Evolutionary conservation across 768 basidiomycete genomes (phyloP).

Genomic region (Coprinopsis strossmayeri): DNA sequence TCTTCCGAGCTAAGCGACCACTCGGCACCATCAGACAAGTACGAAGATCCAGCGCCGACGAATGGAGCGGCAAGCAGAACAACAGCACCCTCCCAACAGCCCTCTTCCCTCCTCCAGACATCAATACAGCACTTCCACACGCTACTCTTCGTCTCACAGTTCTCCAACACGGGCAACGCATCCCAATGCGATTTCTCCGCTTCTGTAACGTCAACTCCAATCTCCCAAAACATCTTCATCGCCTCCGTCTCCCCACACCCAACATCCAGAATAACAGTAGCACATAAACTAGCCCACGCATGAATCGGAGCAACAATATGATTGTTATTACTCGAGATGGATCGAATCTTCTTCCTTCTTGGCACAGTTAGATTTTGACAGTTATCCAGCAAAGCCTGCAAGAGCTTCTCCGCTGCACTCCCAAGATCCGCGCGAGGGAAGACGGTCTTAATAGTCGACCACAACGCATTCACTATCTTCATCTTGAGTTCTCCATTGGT

Average conservation of each 20-base stretch:
- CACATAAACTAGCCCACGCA: neutral
- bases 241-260: slow-evolving; percentile 3
- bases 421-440: slow-evolving; percentile 4
- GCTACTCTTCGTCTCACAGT: slow-evolving; percentile 31
- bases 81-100: slow-evolving; percentile 48
- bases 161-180: neutral
- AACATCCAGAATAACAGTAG: slow-evolving; percentile 1
- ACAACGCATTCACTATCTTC: slow-evolving; percentile 31
- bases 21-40: slow-evolving; percentile 11
- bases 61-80: slow-evolving; percentile 59
- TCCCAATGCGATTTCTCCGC: slow-evolving; percentile 26
- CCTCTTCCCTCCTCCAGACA: slow-evolving; percentile 45
- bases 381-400: neutral
- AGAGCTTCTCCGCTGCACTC: neutral
- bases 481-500: slow-evolving; percentile 46
- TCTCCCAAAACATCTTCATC: slow-evolving; percentile 51
- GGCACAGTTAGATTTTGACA: neutral
- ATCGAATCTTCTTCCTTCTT: slow-evolving; percentile 5
- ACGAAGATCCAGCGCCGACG: slow-evolving; percentile 34
- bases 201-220: slow-evolving; percentile 18
- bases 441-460: slow-evolving; percentile 1
- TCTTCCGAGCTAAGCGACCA: slow-evolving; percentile 56
- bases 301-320: slow-evolving; percentile 2
- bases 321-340: neutral
- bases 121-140: slow-evolving; percentile 56